A percentile compares a stretch with the other conserved stretches of the same genome.
These are phyloP conservation scores for Dothidotthia symphoricarpi DNA, from an alignment of 2,329 filamentous ascomycete genomes.

Conservation along the genomic window DNA sequence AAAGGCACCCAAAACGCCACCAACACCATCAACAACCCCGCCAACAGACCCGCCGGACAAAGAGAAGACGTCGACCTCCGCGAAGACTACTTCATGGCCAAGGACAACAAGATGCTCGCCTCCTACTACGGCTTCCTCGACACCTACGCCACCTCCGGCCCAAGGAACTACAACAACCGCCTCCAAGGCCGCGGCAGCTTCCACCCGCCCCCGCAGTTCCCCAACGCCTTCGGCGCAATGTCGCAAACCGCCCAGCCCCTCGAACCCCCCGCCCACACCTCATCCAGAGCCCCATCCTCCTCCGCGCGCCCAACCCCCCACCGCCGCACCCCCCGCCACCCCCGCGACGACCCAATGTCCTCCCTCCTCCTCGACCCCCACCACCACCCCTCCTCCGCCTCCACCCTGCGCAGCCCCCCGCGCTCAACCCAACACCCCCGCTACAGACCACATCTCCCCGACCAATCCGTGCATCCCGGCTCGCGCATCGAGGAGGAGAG, in stretches of 20 bases:
- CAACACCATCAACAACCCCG: conserved; percentile 46
- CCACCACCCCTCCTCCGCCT: conserved; percentile 63
- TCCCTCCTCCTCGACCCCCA: conserved; percentile 74
- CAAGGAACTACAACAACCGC: conserved; percentile 41
- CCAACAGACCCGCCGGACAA: conserved; percentile 38
- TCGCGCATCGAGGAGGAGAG: conserved; percentile 52
- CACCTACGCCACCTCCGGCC: conserved; percentile 61
- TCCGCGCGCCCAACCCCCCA: conserved; percentile 27
- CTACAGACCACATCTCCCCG: conserved; percentile 31
- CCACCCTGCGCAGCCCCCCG: conserved; percentile 45
- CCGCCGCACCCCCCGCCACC: conserved; percentile 25
- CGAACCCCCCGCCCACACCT: conserved; percentile 38
- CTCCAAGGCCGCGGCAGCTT: conserved; percentile 56
- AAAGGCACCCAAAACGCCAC: conserved; percentile 58
- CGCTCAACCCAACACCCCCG: conserved; percentile 50
- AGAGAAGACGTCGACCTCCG: conserved; percentile 61
- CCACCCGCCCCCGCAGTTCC: conserved; percentile 73
- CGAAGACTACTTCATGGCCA: conserved; percentile 90
- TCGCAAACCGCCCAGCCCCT: conserved; percentile 52
- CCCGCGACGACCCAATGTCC: conserved; percentile 60
- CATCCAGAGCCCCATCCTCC: conserved; percentile 26
- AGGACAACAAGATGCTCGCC: conserved; percentile 97
- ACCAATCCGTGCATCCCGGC: conserved; percentile 14
- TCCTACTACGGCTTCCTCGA: conserved; percentile 95
- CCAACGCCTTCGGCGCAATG: conserved; percentile 57